phyloP scores from a whole-genome alignment of 2,329 filamentous ascomycete genomes.

The Colletotrichum tropicale region DNA sequence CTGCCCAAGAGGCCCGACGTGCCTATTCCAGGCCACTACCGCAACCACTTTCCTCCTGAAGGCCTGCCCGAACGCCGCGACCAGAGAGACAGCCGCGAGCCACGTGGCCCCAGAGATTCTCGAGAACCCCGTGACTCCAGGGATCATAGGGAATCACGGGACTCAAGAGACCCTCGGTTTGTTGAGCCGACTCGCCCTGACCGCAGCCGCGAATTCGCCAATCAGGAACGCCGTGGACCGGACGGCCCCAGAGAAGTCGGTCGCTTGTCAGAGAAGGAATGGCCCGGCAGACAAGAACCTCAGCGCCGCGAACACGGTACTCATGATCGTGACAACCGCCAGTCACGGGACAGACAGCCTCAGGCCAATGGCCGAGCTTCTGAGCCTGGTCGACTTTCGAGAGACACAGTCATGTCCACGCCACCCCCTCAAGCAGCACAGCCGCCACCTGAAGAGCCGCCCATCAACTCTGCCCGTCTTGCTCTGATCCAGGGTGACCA shows the following conservation, averaged over 20 bases:
- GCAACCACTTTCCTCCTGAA: slow-evolving; percentile 44
- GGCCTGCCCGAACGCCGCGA: slow-evolving; percentile 27
- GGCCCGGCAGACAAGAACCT: slow-evolving; percentile 29
- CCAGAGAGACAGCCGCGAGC: slow-evolving; percentile 33
- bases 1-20: slow-evolving; percentile 65
- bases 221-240: slow-evolving; percentile 44
- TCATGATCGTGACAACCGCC: slow-evolving; percentile 43
- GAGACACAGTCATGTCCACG: slow-evolving; percentile 25
- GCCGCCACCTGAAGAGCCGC: slow-evolving; percentile 46
- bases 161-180: slow-evolving; percentile 38
- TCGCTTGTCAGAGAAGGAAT: slow-evolving; percentile 43
- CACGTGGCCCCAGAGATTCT: slow-evolving; percentile 34
- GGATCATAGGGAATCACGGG: slow-evolving; percentile 34
- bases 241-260: slow-evolving; percentile 42
- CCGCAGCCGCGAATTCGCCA: slow-evolving; percentile 45
- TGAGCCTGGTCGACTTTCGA: slow-evolving; percentile 26
- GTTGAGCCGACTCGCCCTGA: slow-evolving; percentile 45
- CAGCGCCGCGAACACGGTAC: slow-evolving; percentile 37
- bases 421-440: slow-evolving; percentile 27
- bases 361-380: slow-evolving; percentile 26
- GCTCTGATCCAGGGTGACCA: slow-evolving; percentile 48
- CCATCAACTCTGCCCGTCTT: slow-evolving; percentile 61
- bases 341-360: slow-evolving; percentile 35
- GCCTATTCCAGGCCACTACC: slow-evolving; percentile 53
- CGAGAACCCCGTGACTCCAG: slow-evolving; percentile 14